A percentile compares a stretch with the other conserved stretches of the same genome.
Evolutionary conservation across 2,329 filamentous ascomycete genomes (phyloP).

Genomic region (Rutstroemia sydowiana): DNA sequence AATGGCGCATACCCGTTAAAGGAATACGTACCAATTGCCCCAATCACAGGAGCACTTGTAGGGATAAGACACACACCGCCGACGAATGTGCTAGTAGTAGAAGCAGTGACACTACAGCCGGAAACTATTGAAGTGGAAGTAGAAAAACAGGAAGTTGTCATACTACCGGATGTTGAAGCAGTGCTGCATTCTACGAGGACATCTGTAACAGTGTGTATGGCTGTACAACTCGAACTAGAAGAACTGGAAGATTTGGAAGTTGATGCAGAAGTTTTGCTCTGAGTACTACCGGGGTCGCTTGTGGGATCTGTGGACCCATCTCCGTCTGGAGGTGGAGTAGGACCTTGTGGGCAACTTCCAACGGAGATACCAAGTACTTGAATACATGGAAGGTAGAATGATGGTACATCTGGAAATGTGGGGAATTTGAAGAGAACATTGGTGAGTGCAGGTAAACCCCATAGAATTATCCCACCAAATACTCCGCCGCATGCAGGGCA

Average conservation of each 20-base stretch:
- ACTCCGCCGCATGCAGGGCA: not conserved
- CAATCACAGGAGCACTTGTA: not conserved
- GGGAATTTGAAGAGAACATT: not conserved
- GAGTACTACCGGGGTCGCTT: not conserved
- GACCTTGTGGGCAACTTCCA: not conserved
- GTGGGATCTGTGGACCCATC: not conserved
- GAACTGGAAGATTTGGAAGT: not conserved
- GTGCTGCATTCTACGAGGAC: not conserved
- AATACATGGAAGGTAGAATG: not conserved
- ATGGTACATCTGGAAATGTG: not conserved
- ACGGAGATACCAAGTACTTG: not conserved
- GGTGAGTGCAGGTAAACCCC: not conserved
- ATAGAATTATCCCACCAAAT: not conserved
- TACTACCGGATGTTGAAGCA: not conserved
- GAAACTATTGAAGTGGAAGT: not conserved
- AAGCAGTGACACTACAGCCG: not conserved
- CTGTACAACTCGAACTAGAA: not conserved
- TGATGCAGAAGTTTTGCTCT: not conserved
- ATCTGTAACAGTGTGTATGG: not conserved
- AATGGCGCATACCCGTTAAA: not conserved
- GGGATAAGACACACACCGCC: not conserved
- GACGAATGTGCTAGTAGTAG: not conserved
- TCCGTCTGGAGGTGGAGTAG: not conserved
- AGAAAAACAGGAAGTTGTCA: not conserved
- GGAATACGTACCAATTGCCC: not conserved